These are phyloP conservation scores for Vitis rupestris DNA, from an alignment of 164 flowering plant species.

Conservation along the genomic window DNA sequence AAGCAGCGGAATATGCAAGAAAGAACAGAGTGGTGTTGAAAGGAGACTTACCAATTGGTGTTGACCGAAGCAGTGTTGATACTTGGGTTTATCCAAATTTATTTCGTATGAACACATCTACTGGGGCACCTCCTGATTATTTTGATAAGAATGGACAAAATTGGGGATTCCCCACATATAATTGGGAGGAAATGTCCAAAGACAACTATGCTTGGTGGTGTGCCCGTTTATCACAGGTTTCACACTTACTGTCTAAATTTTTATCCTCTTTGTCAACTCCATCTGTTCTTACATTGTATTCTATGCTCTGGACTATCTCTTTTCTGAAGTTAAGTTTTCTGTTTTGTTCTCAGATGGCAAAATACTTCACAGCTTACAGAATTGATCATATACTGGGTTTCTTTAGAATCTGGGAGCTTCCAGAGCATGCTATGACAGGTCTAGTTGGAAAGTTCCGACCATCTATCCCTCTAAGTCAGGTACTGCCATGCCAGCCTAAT, in stretches of 20 bases:
- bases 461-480: slow-evolving; percentile 94
- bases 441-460: slow-evolving; percentile 93
- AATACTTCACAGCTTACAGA: slow-evolving; percentile 94
- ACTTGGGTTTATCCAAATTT: slow-evolving; percentile 94
- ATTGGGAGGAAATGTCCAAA: slow-evolving; percentile 98
- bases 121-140: slow-evolving; percentile 96
- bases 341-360: slow-evolving; percentile 66
- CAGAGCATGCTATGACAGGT: slow-evolving; percentile 91
- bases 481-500: slow-evolving; percentile 13
- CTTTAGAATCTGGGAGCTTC: slow-evolving; percentile 99
- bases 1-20: slow-evolving; percentile 89
- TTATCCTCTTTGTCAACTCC: background rate
- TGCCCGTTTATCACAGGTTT: slow-evolving; percentile 85
- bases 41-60: slow-evolving; percentile 97
- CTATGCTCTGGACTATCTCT: no score
- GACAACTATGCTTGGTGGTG: slow-evolving; percentile 99
- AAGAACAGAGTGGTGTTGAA: slow-evolving; percentile 79
- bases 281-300: no score
- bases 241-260: background rate
- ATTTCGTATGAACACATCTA: slow-evolving; percentile 94
- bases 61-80: slow-evolving; percentile 92
- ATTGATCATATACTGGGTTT: slow-evolving; percentile 96
- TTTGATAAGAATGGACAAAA: slow-evolving; percentile 96
- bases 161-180: slow-evolving; percentile 97
- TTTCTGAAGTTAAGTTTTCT: background rate